These are phyloP conservation scores for Dillenia suffruticosa DNA, from an alignment of 164 flowering plant species.

Conservation along the genomic window DNA sequence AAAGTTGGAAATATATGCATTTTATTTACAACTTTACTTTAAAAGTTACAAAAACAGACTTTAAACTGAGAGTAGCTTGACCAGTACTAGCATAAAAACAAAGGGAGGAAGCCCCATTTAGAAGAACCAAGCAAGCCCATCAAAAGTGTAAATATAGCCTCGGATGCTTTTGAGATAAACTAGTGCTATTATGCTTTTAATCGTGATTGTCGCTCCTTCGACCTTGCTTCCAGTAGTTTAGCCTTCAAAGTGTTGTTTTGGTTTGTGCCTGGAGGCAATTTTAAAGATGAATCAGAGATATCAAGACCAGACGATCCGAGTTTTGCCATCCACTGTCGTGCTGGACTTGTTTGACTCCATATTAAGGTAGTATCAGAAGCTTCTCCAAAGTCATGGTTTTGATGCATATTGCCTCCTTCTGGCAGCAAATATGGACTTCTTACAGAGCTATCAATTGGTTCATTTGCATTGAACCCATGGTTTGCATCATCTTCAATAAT, in stretches of 20 bases:
- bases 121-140: background rate
- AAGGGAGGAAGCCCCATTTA: background rate
- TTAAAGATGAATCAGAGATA: conserved; percentile 37
- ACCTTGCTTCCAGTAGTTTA: conserved; percentile 77
- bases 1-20: no score
- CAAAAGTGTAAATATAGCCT: no score
- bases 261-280: conserved; percentile 25
- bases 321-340: conserved; percentile 46
- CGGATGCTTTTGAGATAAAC: conserved; percentile 3
- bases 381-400: conserved; percentile 24
- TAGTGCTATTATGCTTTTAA: conserved; percentile 26
- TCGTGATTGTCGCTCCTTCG: conserved; percentile 46
- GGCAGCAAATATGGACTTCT: conserved; percentile 31
- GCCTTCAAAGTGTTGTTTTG: conserved; percentile 57
- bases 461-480: conserved; percentile 22
- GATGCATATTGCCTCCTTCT: conserved; percentile 33
- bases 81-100: background rate
- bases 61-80: background rate
- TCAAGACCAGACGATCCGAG: conserved; percentile 35
- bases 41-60: no score
- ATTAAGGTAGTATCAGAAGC: conserved; percentile 26
- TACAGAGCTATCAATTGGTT: conserved; percentile 25
- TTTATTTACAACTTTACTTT: no score
- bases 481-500: conserved; percentile 22
- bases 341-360: conserved; percentile 48